Evolutionary conservation across 2,329 filamentous ascomycete species (phyloP), one percentile per base, ranked within the genome.

Genomic region (Pyrenophora tritici-repentis): DNA sequence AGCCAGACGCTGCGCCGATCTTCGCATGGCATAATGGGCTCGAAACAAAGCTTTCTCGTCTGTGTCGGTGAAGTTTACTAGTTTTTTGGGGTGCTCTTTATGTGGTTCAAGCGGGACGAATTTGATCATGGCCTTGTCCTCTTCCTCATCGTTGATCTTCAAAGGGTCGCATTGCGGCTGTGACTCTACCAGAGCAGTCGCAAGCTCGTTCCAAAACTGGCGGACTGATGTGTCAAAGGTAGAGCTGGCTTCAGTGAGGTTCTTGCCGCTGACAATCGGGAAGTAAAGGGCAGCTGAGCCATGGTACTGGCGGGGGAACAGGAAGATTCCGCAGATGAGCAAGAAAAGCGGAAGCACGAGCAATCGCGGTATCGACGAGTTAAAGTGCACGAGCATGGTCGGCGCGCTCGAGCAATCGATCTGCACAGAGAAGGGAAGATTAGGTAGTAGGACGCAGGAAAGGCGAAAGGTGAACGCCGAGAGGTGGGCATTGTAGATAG

Each of bases 21-120:
- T 53, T 14, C 56, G 63, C 63, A 68, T 68, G 2, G 36, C 22
- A 38, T 62, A 61, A 24, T 68, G 62, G 0, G 61, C 55, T 35
- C 39, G 50, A 10, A 63, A 55, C 18, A 67, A 37, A 8, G 50
- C 58, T 9, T 29, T 52, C 42, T 66, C 63, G 20, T 63, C 57
- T 4, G 56, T 39, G 14, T 61, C 48, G 6, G 55, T 61, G 35
- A 66, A 63, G 24, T 55, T 43, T 4, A 55, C 33, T n/a, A 64
- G 41, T 22, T 51, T 37, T 29, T 59, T 39, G n/a, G 51, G 46
- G 20, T 51, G 50, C 8, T 46, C 46, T 22, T 47, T 57, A 12
- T 50, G 31, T 13, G 43, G 46, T n/a, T 55, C 17, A 4, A 61
- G 45, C 12, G 61, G 59, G n/a, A 54, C 18, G 8, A 54, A 65